Evolutionary conservation across 2,329 filamentous ascomycete species (phyloP).

Genomic region (Alternaria brassicicola): DNA sequence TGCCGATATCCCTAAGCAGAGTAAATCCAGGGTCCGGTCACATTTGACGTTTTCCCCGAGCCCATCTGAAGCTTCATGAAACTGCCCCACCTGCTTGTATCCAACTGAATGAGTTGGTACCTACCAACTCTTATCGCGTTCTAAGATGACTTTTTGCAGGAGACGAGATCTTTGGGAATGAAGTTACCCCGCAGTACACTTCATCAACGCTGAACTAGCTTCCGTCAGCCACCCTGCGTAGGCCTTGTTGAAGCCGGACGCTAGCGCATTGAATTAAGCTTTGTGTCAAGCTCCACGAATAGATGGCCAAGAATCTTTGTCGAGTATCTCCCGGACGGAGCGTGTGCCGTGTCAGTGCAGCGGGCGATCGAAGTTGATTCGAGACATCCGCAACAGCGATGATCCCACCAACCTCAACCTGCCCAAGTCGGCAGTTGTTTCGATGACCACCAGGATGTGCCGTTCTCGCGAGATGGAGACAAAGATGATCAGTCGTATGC

Average conservation of each 20-base stretch:
- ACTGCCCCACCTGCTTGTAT: neutral
- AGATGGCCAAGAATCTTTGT: constrained; percentile 37
- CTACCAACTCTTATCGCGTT: neutral
- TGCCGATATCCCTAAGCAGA: constrained; percentile 15
- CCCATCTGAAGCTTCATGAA: neutral
- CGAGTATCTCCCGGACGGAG: constrained; percentile 24
- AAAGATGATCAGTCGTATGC: neutral
- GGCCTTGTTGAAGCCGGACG: constrained; percentile 17
- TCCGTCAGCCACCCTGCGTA: constrained; percentile 31
- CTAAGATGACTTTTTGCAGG: neutral
- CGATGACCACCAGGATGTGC: neutral
- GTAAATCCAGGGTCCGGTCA: constrained; percentile 1
- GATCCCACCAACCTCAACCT: constrained; percentile 12
- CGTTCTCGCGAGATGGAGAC: neutral
- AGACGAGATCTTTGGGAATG: neutral
- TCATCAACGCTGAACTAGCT: constrained; percentile 23
- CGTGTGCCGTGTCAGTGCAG: constrained; percentile 14
- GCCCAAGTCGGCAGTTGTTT: neutral
- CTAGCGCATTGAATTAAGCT: constrained; percentile 34
- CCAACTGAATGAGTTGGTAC: neutral
- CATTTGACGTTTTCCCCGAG: neutral
- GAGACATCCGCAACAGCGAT: constrained; percentile 10
- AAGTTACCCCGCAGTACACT: constrained; percentile 31
- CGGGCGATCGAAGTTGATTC: constrained; percentile 11
- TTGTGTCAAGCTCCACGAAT: constrained; percentile 30